These are phyloP conservation scores for Penicillium roqueforti DNA, from an alignment of 495 filamentous ascomycete genomes.

Conservation along the genomic window DNA sequence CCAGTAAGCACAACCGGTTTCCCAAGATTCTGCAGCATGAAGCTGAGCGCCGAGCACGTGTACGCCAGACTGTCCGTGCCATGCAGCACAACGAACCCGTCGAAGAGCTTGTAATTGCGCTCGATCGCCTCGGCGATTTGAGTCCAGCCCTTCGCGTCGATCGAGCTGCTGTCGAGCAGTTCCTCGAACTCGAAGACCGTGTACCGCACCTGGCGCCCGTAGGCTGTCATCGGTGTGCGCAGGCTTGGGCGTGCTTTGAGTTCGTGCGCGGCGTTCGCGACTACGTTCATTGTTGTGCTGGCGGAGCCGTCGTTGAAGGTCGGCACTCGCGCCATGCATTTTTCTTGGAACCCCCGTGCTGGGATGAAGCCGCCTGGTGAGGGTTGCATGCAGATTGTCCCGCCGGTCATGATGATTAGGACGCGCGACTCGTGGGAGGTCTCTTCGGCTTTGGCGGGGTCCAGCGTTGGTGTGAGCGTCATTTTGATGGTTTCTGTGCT, in stretches of 20 bases:
- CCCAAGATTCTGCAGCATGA: conserved; percentile 89
- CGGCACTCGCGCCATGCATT: conserved; percentile 75
- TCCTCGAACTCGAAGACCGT: conserved; percentile 81
- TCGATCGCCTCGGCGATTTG: conserved; percentile 69
- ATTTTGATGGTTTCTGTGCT: conserved; percentile 17
- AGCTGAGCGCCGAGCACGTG: conserved; percentile 85
- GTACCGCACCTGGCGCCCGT: conserved; percentile 80
- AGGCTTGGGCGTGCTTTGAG: conserved; percentile 53
- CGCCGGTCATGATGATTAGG: conserved; percentile 88
- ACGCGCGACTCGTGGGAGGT: conserved; percentile 66
- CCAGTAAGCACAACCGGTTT: conserved; percentile 92
- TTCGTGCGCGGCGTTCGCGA: conserved; percentile 43
- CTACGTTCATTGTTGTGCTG: conserved; percentile 51
- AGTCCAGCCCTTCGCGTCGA: conserved; percentile 85
- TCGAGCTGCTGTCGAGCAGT: conserved; percentile 87
- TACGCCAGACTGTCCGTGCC: conserved; percentile 93
- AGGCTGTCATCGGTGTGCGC: conserved; percentile 75
- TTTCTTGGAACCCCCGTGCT: conserved; percentile 76
- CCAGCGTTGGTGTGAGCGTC: conserved; percentile 26
- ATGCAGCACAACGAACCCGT: conserved; percentile 94
- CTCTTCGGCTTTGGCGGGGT: conserved; percentile 22
- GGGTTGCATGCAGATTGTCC: conserved; percentile 91
- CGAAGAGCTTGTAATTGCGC: conserved; percentile 84
- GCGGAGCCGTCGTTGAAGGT: conserved; percentile 83
- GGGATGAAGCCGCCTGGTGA: conserved; percentile 64